Percentiles rank a stretch among this genome's conserved stretches.
Evolutionary conservation across 176 grass and related monocot species (phyloP).

Genomic region (Ensete glaucum): DNA sequence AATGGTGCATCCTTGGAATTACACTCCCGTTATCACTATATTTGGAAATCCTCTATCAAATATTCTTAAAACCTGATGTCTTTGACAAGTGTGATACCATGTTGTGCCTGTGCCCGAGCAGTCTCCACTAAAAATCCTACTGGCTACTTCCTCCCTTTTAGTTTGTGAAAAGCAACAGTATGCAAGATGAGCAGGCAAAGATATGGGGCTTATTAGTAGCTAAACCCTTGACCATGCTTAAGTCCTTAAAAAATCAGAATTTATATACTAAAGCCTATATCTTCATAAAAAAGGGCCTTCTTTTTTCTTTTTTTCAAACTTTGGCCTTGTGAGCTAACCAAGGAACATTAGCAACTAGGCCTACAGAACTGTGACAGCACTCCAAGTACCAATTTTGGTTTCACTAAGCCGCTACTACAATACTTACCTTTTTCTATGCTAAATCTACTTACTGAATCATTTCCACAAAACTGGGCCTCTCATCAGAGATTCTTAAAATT

Average conservation of each 20-base stretch:
- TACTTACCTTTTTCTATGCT: background rate
- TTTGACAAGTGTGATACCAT: background rate
- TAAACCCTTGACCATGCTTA: background rate
- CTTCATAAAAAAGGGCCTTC: background rate
- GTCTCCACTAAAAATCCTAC: background rate
- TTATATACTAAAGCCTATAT: background rate
- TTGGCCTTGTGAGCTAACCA: too few relatives aligned
- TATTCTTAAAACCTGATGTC: background rate
- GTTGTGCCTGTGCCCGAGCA: background rate
- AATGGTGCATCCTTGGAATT: background rate
- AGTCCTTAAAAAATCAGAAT: background rate
- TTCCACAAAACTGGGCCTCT: too few relatives aligned
- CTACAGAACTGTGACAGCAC: too few relatives aligned
- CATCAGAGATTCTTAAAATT: too few relatives aligned
- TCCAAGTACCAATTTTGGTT: background rate
- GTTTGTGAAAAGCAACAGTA: background rate
- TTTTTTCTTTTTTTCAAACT: too few relatives aligned
- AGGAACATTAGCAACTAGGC: too few relatives aligned
- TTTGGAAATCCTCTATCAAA: background rate
- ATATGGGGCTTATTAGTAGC: background rate
- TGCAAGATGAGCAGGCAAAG: background rate
- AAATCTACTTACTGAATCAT: too few relatives aligned
- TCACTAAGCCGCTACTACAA: background rate
- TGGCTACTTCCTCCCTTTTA: too few relatives aligned
- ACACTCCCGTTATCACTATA: background rate